A percentile compares a stretch with the other conserved stretches of the same genome.
Evolutionary conservation across 768 basidiomycete genomes (phyloP).

Genomic region (Suillus decipiens): DNA sequence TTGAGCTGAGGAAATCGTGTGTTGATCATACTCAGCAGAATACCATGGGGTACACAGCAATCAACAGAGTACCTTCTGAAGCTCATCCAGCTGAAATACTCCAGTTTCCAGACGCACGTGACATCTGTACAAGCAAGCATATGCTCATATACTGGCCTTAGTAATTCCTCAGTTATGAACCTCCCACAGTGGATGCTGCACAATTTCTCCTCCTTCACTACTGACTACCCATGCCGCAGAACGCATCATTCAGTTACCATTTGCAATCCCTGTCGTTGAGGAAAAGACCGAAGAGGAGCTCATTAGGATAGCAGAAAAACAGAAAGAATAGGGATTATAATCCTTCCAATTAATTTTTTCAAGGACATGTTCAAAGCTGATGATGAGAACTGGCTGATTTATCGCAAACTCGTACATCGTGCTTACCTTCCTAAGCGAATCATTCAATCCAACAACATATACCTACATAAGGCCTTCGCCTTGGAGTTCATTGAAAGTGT

Average conservation of each 20-base stretch:
- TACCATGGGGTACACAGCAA: slow-evolving; percentile 93
- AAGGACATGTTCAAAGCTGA: slow-evolving; percentile 93
- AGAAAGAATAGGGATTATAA: slow-evolving; percentile 72
- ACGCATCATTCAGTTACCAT: slow-evolving; percentile 89
- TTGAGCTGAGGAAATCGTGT: not conserved
- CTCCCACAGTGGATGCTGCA: slow-evolving; percentile 82
- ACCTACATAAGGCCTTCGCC: too few species aligned
- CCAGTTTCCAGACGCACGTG: slow-evolving; percentile 86
- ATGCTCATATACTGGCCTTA: slow-evolving; percentile 24
- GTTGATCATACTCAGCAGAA: slow-evolving; percentile 47
- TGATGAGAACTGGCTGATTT: slow-evolving; percentile 97
- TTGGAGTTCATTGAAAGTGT: too few species aligned
- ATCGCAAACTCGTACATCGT: slow-evolving; percentile 85
- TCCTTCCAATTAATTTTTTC: slow-evolving; percentile 4
- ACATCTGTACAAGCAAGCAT: slow-evolving; percentile 78
- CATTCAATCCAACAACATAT: too few species aligned
- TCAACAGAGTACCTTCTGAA: slow-evolving; percentile 91
- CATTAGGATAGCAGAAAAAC: slow-evolving; percentile 70
- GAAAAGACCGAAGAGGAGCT: slow-evolving; percentile 95
- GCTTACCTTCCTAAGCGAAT: not conserved
- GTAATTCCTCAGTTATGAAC: not conserved
- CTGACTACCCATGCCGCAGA: slow-evolving; percentile 75
- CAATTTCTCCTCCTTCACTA: slow-evolving; percentile 80
- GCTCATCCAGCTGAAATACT: slow-evolving; percentile 93
- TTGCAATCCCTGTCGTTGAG: slow-evolving; percentile 55